phyloP scores from a whole-genome alignment of 148 eudicot genomes.

The Oxyria digyna region DNA sequence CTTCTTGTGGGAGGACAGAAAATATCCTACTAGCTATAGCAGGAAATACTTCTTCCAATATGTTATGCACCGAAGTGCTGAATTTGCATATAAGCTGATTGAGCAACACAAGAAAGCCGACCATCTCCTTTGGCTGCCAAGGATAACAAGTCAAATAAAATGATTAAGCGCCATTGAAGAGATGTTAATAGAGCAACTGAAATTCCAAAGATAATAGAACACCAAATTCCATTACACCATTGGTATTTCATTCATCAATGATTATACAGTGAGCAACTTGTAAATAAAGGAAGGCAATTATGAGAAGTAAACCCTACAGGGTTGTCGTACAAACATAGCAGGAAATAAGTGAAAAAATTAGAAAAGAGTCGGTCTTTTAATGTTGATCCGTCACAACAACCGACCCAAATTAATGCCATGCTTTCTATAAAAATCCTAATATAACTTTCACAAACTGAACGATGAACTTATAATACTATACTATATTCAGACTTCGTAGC shows the following conservation, averaged over 20 bases:
- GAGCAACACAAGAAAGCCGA: slow-evolving; percentile 65
- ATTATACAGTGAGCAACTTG: background rate
- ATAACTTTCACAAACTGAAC: background rate
- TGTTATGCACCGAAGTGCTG: slow-evolving; percentile 39
- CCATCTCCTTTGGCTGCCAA: slow-evolving; percentile 84
- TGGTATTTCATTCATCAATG: background rate
- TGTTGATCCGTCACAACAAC: background rate
- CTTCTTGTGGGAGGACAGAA: slow-evolving; percentile 51
- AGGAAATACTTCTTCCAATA: slow-evolving; percentile 80
- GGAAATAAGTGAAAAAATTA: background rate
- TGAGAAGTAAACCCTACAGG: background rate
- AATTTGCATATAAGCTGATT: slow-evolving; percentile 95
- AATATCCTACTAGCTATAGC: slow-evolving; percentile 58
- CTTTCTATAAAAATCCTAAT: background rate
- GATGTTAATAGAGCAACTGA: background rate
- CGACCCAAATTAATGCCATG: background rate
- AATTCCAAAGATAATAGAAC: background rate
- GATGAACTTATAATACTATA: background rate
- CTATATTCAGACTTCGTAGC: background rate
- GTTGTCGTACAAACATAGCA: no score
- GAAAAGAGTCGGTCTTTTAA: background rate
- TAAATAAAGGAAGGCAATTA: background rate
- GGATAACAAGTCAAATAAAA: background rate
- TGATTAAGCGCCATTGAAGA: background rate
- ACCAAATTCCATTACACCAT: background rate